Evolutionary conservation across 2,329 filamentous ascomycete species (phyloP).

Genomic region (Acephala macrosclerotiorum): DNA sequence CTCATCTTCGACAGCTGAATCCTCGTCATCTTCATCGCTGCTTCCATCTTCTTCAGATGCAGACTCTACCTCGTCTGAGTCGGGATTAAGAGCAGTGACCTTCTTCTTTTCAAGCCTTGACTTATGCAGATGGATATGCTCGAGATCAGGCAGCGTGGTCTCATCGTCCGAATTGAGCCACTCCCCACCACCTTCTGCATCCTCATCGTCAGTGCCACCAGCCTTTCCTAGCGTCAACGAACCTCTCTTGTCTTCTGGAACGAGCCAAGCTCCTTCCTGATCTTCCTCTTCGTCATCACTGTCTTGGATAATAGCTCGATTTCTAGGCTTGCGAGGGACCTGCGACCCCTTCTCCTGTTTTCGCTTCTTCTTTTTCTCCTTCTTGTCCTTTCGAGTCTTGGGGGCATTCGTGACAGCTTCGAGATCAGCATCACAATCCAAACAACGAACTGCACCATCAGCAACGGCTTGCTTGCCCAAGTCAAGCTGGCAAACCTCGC

Average conservation of each 20-base stretch:
- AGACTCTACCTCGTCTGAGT: constrained; percentile 40
- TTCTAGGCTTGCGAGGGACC: constrained; percentile 57
- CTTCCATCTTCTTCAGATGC: constrained; percentile 9
- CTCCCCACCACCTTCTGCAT: constrained; percentile 86
- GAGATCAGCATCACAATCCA: constrained; percentile 78
- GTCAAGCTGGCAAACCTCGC: constrained; percentile 44
- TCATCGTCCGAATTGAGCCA: constrained; percentile 71
- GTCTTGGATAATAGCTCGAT: constrained; percentile 65
- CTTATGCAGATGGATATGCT: constrained; percentile 36
- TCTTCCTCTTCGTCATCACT: constrained; percentile 71
- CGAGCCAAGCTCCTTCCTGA: constrained; percentile 81
- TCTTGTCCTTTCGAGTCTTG: constrained; percentile 48
- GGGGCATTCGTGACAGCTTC: constrained; percentile 60
- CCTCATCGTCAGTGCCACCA: constrained; percentile 86
- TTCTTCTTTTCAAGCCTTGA: constrained; percentile 44
- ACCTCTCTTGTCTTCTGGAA: constrained; percentile 70
- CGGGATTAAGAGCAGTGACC: constrained; percentile 38
- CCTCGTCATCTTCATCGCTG: constrained; percentile 44
- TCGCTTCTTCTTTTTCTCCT: constrained; percentile 45
- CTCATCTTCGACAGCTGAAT: constrained; percentile 45
- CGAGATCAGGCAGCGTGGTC: constrained; percentile 49
- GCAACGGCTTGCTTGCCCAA: constrained; percentile 39
- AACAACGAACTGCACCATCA: constrained; percentile 66
- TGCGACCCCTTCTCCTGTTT: constrained; percentile 41
- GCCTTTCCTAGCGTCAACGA: constrained; percentile 73